Evolutionary conservation across 2,329 filamentous ascomycete genomes (phyloP).

Genomic region (Ophiostoma ips): DNA sequence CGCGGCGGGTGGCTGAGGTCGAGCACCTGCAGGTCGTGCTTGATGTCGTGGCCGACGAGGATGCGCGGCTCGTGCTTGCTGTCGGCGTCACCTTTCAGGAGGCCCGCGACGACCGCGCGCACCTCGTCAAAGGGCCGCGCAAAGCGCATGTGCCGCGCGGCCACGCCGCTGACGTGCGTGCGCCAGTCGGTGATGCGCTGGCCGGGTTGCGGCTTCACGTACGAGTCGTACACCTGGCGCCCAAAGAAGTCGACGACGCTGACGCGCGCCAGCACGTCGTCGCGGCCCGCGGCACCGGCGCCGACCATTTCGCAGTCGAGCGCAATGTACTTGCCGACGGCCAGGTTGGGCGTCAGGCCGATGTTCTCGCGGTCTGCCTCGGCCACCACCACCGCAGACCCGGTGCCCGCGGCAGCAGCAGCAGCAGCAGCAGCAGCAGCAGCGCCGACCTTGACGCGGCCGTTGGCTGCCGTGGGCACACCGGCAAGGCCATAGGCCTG

Average conservation of each 20-base stretch:
- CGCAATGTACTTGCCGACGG: constrained; percentile 79
- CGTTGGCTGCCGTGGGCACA: constrained; percentile 11
- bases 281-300: constrained; percentile 53
- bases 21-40: constrained; percentile 64
- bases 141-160: constrained; percentile 53
- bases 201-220: constrained; percentile 62
- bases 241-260: constrained; percentile 92
- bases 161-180: constrained; percentile 72
- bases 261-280: constrained; percentile 70
- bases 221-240: constrained; percentile 85
- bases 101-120: constrained; percentile 52
- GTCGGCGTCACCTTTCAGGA: constrained; percentile 40
- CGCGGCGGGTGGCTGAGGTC: constrained; percentile 63
- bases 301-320: constrained; percentile 99
- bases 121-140: constrained; percentile 65
- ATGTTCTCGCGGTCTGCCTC: constrained; percentile 42
- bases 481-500: constrained; percentile 46
- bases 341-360: constrained; percentile 45
- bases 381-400: constrained; percentile 27
- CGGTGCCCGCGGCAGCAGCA: too few relatives aligned
- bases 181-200: constrained; percentile 81
- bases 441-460: not conserved
- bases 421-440: not conserved
- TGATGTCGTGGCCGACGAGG: constrained; percentile 71
- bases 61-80: constrained; percentile 32